A percentile compares a stretch with the other conserved stretches of the same genome.
These are phyloP conservation scores for Russula olivacea DNA, from an alignment of 768 basidiomycete species.

Conservation along the genomic window DNA sequence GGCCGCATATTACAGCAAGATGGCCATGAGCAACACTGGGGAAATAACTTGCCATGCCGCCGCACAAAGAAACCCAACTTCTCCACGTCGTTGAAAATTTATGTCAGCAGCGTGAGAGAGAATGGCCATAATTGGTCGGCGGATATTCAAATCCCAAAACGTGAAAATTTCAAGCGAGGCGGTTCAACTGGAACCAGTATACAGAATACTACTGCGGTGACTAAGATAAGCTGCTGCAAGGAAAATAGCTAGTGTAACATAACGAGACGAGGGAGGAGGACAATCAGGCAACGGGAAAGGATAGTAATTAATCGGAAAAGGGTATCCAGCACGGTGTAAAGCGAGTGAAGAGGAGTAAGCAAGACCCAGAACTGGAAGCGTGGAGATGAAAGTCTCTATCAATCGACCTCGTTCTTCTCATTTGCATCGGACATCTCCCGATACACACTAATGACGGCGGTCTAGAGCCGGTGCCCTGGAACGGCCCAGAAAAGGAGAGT, in stretches of 20 bases:
- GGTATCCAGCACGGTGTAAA: constrained; percentile 17
- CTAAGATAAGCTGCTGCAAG: constrained; percentile 19
- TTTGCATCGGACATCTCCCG: constrained; percentile 1
- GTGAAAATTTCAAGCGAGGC: too few relatives aligned
- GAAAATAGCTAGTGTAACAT: constrained; percentile 10
- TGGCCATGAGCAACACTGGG: constrained; percentile 90
- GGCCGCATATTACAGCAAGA: constrained; percentile 46
- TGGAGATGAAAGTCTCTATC: constrained; percentile 1
- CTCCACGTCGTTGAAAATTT: not conserved
- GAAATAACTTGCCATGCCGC: constrained; percentile 69
- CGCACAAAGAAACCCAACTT: constrained; percentile 51
- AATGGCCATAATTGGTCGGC: constrained; percentile 1
- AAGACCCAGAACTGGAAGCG: constrained; percentile 1
- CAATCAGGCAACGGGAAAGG: constrained; percentile 2
- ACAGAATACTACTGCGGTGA: constrained; percentile 19
- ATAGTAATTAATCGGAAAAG: not conserved
- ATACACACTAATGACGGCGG: not conserved
- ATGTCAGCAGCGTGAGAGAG: constrained; percentile 3
- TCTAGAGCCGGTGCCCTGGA: constrained; percentile 82
- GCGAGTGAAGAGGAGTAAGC: not conserved
- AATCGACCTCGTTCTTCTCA: constrained; percentile 3
- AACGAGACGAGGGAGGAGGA: not conserved
- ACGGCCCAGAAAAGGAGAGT: constrained; percentile 95
- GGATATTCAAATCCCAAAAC: not conserved
- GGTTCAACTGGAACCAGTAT: not conserved